Evolutionary conservation across 495 filamentous ascomycete species (phyloP).

Genomic region (Daldinia childiae): DNA sequence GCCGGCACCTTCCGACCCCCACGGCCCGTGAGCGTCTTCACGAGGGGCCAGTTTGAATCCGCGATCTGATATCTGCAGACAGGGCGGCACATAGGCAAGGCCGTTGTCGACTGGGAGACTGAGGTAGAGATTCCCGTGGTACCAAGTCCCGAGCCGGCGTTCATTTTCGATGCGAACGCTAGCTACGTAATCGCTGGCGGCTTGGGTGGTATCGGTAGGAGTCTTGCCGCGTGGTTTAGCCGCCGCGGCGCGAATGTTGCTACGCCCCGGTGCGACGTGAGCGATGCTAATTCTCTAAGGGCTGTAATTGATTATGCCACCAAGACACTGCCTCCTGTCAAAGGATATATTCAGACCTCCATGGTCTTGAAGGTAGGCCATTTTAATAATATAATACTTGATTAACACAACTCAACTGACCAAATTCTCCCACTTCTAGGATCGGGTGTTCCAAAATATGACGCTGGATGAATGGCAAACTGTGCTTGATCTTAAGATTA

Average conservation of each 20-base stretch:
- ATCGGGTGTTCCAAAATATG: neutral
- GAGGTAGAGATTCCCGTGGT: neutral
- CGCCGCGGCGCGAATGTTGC: neutral
- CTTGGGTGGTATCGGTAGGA: neutral
- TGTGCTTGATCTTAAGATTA: neutral
- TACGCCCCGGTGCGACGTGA: neutral
- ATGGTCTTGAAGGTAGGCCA: neutral
- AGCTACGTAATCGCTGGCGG: no score
- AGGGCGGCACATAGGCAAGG: neutral
- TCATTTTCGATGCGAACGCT: no score
- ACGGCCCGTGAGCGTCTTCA: neutral
- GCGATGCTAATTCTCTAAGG: neutral
- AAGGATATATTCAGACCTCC: neutral
- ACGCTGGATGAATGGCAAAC: neutral
- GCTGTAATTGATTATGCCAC: neutral
- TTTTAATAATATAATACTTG: no score
- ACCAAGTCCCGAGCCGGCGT: neutral
- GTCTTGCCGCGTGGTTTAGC: no score
- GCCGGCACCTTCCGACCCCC: no score
- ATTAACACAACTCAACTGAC: neutral
- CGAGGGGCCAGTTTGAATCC: neutral
- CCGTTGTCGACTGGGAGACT: neutral
- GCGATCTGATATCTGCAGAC: neutral
- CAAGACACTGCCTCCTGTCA: neutral
- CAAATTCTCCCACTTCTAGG: neutral